phyloP scores from a whole-genome alignment of 495 filamentous ascomycete species.

The Tuber aestivum region DNA sequence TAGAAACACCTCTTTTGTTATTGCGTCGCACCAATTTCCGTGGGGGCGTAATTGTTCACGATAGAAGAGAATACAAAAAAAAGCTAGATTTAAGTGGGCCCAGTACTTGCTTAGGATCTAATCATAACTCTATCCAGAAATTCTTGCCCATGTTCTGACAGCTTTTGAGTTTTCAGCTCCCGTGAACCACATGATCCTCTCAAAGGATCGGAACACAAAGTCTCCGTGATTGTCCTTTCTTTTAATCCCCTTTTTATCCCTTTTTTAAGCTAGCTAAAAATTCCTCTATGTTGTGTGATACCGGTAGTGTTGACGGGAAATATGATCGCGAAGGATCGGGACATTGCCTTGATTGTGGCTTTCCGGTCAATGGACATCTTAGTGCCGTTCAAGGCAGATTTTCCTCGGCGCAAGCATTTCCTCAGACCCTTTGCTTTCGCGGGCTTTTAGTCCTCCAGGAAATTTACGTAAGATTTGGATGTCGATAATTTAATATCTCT shows the following conservation, averaged over 20 bases:
- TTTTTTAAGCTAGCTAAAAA: not conserved
- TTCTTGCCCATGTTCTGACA: not conserved
- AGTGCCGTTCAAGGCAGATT: not conserved
- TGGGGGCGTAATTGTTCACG: not conserved
- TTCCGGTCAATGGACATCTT: not conserved
- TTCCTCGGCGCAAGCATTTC: not conserved
- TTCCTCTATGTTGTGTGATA: not conserved
- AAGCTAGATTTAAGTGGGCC: not conserved
- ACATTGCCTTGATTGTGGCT: not conserved
- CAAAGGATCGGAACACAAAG: not conserved
- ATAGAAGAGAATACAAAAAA: not conserved
- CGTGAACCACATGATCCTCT: not conserved
- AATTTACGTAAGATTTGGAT: not conserved
- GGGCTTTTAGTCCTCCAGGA: not conserved
- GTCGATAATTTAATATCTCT: not conserved
- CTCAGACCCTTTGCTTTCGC: not conserved
- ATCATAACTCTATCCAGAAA: not conserved
- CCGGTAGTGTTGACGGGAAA: not conserved
- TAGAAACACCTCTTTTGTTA: not conserved
- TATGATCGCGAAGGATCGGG: not conserved
- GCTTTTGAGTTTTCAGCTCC: not conserved
- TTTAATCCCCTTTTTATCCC: too few relatives aligned
- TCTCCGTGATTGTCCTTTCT: not conserved
- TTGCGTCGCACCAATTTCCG: not conserved
- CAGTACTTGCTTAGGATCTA: not conserved